Evolutionary conservation across 441 rosid species (phyloP), one percentile per base, ranked within the genome.

Genomic region (Melastoma candidum): DNA sequence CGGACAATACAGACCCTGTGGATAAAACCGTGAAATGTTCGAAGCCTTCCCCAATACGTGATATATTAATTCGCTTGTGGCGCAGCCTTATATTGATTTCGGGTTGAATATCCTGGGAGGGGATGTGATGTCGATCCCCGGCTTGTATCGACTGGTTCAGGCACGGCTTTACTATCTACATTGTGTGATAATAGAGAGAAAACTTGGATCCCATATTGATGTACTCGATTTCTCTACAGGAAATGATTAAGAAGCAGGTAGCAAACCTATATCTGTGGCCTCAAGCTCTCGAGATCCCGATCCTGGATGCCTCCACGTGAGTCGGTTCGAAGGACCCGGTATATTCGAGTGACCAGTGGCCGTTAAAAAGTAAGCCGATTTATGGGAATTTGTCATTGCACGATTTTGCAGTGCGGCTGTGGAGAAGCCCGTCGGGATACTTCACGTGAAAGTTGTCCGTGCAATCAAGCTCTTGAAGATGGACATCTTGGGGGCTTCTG

Each of bases 71-170:
- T 36, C 24, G 5, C 68, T 50, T 67, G 26, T 68, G 48, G 48
- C 70, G 69, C 87, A 92, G 98, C 98, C 98, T 8, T 78, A 82
- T 46, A 77, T 87, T 43, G 98, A 87, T 70, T 92, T 92, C 47
- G 98, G 98, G 71, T 55, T 87, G 60, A 79, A 76, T 67, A 53
- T 92, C 57, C 75, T 85, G 47, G 96, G 98, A 68, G 98, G 89
- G 29, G 98, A 92, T 73, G 57, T 87, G 57, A 92, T 92, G 96
- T 83, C 98, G 43, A 83, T 92, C 62, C 96, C 96, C 1, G 95
- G 94, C 59, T 81, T 87, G 58, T 85, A 87, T 77, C 79, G 71
- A 60, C 79, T 73, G 65, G 77, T 87, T 81, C 98, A 92, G 98
- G 98, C 85, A 78, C 75, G 76, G 32, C 60, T 66, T 36, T 74